phyloP scores from a whole-genome alignment of 1,284 basidiomycete genomes.

The Ganoderma multipileum region DNA sequence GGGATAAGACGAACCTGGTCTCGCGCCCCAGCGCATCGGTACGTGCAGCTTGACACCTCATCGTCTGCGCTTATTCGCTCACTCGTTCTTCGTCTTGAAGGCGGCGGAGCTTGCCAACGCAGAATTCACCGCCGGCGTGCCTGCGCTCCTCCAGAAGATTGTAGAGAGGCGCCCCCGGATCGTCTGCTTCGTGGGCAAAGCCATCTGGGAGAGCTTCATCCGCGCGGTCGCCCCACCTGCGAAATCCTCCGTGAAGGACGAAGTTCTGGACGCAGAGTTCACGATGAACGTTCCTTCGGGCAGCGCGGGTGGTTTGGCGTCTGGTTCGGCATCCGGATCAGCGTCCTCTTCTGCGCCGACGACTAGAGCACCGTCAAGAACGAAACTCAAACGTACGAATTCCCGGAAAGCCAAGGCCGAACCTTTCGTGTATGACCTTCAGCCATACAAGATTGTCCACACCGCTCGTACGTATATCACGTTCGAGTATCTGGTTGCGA shows the following conservation, averaged over 20 bases:
- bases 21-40: conserved; percentile 37
- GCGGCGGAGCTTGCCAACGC: conserved; percentile 34
- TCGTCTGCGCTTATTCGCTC: not conserved
- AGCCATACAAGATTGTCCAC: conserved; percentile 57
- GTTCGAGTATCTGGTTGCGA: not conserved
- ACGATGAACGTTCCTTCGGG: not conserved
- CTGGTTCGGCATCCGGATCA: not conserved
- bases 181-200: conserved; percentile 77
- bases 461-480: conserved; percentile 19
- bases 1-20: conserved; percentile 37
- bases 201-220: conserved; percentile 59
- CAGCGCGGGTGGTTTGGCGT: not conserved
- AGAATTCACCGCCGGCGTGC: conserved; percentile 37
- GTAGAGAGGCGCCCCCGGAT: conserved; percentile 58
- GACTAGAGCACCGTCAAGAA: not conserved
- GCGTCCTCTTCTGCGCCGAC: not conserved
- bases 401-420: not conserved
- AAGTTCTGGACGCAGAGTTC: not conserved
- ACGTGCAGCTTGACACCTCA: not conserved
- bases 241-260: not conserved
- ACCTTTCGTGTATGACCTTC: conserved; percentile 42
- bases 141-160: conserved; percentile 62
- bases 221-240: conserved; percentile 18
- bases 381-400: not conserved
- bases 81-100: conserved; percentile 16